Conservation (phyloP, 495 filamentous ascomycete genomes). For the Xylaria telfairii region DNA sequence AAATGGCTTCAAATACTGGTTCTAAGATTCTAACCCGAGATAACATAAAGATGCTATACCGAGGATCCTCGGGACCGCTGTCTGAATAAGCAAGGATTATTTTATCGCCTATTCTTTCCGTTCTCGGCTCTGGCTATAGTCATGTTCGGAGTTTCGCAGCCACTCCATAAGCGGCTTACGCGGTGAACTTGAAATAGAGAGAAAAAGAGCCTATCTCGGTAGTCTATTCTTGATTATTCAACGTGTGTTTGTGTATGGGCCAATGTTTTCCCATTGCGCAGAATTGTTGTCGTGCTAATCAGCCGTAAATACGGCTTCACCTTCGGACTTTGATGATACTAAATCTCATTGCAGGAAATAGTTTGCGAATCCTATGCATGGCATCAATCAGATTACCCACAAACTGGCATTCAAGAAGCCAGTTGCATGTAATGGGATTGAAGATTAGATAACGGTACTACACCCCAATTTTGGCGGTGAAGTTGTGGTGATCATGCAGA, state of each 20-base stretch:
- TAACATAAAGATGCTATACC: too few relatives aligned
- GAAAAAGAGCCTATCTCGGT: too few relatives aligned
- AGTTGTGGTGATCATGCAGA: background rate
- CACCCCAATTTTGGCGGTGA: background rate
- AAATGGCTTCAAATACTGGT: too few relatives aligned
- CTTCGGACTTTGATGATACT: background rate
- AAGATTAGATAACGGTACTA: background rate
- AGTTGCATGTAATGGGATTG: background rate
- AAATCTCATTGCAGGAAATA: background rate
- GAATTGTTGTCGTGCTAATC: background rate
- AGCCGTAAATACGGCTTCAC: background rate
- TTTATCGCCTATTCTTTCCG: background rate
- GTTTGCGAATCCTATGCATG: background rate
- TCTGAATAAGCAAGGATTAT: too few relatives aligned
- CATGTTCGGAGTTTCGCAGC: background rate
- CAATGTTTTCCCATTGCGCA: background rate
- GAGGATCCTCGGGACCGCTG: too few relatives aligned
- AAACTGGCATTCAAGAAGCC: background rate
- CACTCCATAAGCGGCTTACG: too few relatives aligned
- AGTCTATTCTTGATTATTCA: background rate
- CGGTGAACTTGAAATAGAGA: too few relatives aligned
- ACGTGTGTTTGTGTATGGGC: background rate
- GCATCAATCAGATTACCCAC: background rate
- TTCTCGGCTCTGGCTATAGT: background rate
- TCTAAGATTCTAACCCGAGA: too few relatives aligned